Conservation (phyloP, 805 yeast genomes). For the Komagataella mondaviorum region DNA sequence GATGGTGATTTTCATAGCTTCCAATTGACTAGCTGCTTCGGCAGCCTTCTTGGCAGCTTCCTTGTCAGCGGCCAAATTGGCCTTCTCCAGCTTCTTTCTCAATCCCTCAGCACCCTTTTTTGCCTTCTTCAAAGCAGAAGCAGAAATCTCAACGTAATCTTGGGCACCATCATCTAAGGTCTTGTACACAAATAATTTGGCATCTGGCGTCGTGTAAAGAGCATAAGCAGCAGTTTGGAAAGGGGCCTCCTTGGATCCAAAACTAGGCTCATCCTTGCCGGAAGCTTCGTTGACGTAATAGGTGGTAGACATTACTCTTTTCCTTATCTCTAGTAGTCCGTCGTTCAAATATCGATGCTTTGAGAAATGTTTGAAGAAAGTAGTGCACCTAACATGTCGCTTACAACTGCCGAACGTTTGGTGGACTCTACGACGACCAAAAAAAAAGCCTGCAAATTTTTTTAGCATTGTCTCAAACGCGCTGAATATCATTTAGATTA, state of each 20-base stretch:
- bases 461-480: neutral
- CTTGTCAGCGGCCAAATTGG: slow-evolving; percentile 39
- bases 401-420: neutral
- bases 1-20: slow-evolving; percentile 66
- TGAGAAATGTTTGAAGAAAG: neutral
- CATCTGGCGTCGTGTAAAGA: slow-evolving; percentile 31
- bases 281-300: slow-evolving; percentile 61
- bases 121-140: slow-evolving; percentile 91
- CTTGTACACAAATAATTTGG: slow-evolving; percentile 48
- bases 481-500: neutral
- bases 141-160: slow-evolving; percentile 58
- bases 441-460: neutral
- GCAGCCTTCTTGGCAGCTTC: slow-evolving; percentile 46
- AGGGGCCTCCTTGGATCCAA: slow-evolving; percentile 64
- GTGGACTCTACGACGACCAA: neutral
- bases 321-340: neutral
- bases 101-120: slow-evolving; percentile 90
- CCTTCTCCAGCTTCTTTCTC: slow-evolving; percentile 67
- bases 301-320: slow-evolving; percentile 6
- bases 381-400: neutral
- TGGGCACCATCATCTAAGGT: slow-evolving; percentile 44
- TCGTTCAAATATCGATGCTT: neutral
- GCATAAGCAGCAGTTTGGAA: slow-evolving; percentile 82
- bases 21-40: slow-evolving; percentile 64
- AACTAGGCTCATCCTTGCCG: slow-evolving; percentile 51